These are phyloP conservation scores for Lactifluus volemus DNA, from an alignment of 768 basidiomycete genomes.

Conservation along the genomic window DNA sequence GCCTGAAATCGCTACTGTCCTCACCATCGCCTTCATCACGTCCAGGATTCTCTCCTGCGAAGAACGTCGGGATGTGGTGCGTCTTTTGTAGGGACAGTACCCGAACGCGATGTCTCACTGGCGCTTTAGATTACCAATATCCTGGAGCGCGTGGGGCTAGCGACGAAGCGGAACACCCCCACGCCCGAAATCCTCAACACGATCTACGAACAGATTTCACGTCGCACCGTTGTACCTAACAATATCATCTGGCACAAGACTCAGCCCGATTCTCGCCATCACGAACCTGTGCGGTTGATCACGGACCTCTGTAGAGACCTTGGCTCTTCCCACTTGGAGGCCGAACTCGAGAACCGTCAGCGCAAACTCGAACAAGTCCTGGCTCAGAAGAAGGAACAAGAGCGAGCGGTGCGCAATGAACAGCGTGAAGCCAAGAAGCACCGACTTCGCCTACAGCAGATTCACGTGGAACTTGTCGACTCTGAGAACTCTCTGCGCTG, in stretches of 20 bases:
- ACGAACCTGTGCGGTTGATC: background rate
- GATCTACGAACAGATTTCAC: conserved; percentile 7
- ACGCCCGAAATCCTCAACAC: background rate
- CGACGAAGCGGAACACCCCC: background rate
- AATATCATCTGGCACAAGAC: background rate
- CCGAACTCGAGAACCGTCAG: background rate
- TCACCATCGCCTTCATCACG: background rate
- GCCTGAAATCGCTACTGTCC: background rate
- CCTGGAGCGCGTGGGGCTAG: background rate
- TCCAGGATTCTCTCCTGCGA: background rate
- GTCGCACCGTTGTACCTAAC: background rate
- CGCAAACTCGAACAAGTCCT: background rate
- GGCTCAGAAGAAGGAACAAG: background rate
- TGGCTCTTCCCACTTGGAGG: background rate
- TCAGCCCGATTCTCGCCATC: background rate
- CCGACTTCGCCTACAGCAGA: background rate
- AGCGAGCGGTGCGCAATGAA: background rate
- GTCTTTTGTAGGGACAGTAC: background rate
- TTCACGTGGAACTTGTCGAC: background rate
- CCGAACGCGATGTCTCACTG: background rate
- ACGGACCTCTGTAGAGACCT: background rate
- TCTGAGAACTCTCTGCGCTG: background rate
- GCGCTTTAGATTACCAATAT: background rate
- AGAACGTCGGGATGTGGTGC: background rate
- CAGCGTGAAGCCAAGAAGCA: background rate